A percentile compares a stretch with the other conserved stretches of the same genome.
These are phyloP conservation scores for Fusarium annulatum DNA, from an alignment of 2,329 filamentous ascomycete species.

Conservation along the genomic window DNA sequence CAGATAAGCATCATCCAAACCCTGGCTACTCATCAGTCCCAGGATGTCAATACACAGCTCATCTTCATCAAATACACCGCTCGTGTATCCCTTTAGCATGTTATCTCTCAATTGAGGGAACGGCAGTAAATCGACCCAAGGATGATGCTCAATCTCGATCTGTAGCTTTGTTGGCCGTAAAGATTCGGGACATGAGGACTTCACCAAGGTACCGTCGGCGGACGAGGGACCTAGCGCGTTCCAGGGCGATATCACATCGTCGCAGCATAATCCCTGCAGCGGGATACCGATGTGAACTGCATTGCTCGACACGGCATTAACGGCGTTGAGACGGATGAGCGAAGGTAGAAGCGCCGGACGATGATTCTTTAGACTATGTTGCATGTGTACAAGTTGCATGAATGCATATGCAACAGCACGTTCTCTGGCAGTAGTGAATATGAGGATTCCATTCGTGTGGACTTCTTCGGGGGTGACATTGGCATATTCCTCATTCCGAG, in stretches of 20 bases:
- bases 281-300: constrained; percentile 28
- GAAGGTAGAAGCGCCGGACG: constrained; percentile 25
- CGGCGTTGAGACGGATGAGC: constrained; percentile 40
- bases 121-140: constrained; percentile 41
- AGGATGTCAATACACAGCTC: constrained; percentile 37
- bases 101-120: constrained; percentile 38
- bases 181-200: constrained; percentile 12
- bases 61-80: constrained; percentile 34
- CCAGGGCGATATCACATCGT: constrained; percentile 38
- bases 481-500: constrained; percentile 4
- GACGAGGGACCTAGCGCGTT: constrained; percentile 6
- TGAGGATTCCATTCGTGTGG: constrained; percentile 5
- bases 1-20: constrained; percentile 41
- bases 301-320: constrained; percentile 35
- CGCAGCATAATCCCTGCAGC: constrained; percentile 26
- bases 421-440: constrained; percentile 3
- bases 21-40: background rate
- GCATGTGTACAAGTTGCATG: constrained; percentile 33
- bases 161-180: constrained; percentile 35
- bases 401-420: constrained; percentile 34
- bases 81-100: constrained; percentile 22
- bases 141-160: constrained; percentile 29
- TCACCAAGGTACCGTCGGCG: background rate
- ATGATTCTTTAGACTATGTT: constrained; percentile 30
- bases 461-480: background rate